Conservation (phyloP, 2,329 filamentous ascomycete genomes). For the Sporothrix pallida region DNA sequence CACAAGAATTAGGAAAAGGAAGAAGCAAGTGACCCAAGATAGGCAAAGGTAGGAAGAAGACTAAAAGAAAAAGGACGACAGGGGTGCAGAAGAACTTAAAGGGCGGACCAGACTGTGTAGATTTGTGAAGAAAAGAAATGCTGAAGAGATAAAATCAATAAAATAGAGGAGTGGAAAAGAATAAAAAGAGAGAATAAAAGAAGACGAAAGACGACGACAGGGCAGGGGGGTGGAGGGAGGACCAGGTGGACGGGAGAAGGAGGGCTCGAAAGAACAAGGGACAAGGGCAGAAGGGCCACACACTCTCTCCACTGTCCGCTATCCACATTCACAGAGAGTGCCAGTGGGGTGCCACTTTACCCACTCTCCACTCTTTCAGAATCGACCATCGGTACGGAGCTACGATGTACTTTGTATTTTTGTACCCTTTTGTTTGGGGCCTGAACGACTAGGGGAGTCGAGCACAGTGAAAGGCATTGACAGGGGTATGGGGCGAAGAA, state of each 20-base stretch:
- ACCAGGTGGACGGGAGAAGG: slow-evolving; percentile 1
- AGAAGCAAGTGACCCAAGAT: neutral
- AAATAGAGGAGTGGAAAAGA: neutral
- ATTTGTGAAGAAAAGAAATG: neutral
- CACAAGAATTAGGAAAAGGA: slow-evolving; percentile 5
- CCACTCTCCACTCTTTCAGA: neutral
- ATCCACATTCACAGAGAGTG: no score
- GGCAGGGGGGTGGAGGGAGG: neutral
- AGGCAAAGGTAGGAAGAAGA: neutral
- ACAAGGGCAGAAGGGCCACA: no score
- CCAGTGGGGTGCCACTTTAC: no score
- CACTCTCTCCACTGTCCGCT: no score
- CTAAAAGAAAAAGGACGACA: neutral
- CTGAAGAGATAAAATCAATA: neutral
- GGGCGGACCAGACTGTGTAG: neutral
- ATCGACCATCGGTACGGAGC: slow-evolving; percentile 11
- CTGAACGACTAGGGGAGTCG: neutral
- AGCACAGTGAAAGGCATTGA: neutral
- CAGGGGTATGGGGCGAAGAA: neutral
- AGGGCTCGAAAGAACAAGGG: neutral
- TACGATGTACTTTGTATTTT: neutral
- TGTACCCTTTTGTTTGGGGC: neutral
- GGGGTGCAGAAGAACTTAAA: slow-evolving; percentile 10
- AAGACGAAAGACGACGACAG: neutral
- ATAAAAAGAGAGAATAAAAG: neutral